Evolutionary conservation across 257 asterid genomes (phyloP).

Genomic region (Lavandula angustifolia): DNA sequence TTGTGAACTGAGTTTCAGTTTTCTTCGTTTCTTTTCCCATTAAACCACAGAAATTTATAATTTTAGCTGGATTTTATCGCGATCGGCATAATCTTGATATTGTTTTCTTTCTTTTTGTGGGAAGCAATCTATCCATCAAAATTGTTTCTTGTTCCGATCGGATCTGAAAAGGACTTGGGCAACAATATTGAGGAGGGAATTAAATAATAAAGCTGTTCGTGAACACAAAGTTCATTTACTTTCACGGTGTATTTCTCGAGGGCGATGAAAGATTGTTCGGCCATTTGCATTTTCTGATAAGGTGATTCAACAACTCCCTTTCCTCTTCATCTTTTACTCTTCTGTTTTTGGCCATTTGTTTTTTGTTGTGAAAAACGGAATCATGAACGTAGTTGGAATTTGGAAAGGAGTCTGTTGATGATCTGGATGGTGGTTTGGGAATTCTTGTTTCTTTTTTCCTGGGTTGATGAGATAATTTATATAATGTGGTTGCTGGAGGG

Average conservation of each 20-base stretch:
- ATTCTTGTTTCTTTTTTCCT: conserved; percentile 25
- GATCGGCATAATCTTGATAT: conserved; percentile 9
- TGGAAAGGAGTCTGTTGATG: conserved; percentile 23
- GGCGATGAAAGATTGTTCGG: conserved; percentile 39
- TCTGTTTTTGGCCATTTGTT: not conserved
- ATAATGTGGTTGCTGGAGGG: not conserved
- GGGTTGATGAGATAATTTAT: conserved; percentile 15
- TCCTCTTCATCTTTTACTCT: conserved; percentile 2
- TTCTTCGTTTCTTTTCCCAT: conserved; percentile 19
- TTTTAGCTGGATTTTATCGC: conserved; percentile 29
- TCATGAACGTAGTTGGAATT: conserved; percentile 15
- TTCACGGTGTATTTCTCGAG: conserved; percentile 14
- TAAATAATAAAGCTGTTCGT: conserved; percentile 14
- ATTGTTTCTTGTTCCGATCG: conserved; percentile 49
- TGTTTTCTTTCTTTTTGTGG: conserved; percentile 19
- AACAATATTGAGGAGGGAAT: conserved; percentile 11
- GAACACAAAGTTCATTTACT: conserved; percentile 29
- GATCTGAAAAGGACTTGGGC: conserved; percentile 46
- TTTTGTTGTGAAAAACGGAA: conserved; percentile 13
- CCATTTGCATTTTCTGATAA: conserved; percentile 35
- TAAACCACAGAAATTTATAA: conserved; percentile 21
- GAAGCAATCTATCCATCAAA: conserved; percentile 30
- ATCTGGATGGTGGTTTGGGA: conserved; percentile 27
- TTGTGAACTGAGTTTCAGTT: conserved; percentile 41
- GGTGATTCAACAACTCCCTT: conserved; percentile 31